Base-by-base conservation (phyloP, 179 eudicot genomes). In the Spinacia oleracea region DNA sequence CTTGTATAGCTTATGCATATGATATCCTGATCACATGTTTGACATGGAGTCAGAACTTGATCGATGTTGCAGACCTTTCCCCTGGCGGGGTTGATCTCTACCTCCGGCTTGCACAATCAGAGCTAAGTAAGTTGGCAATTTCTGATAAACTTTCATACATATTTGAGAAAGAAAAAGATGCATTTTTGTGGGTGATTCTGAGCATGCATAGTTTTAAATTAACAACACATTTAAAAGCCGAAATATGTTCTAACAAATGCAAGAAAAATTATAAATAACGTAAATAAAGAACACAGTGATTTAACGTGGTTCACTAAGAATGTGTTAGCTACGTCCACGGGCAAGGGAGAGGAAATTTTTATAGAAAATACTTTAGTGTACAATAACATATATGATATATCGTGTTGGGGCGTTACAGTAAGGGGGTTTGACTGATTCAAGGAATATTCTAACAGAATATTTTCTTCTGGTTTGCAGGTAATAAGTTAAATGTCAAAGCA, bases 51-150 rank as follows among this genome's bases (percentile, higher is more conserved):
- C 2, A 40, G 16, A 74, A 34, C n/a, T 68, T 80, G 60, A 64
- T 66, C 20, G 82, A 80, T 59, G 69, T 80, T 43, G 82, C 78
- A 5, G 78, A 65, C 31, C 75, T 80, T 40, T 18, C 78, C 60
- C 82, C 82, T 29, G 78, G 78, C 11, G 82, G 82, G 10, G 75
- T 35, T 31, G 79, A 80, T 68, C 79, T 80, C 60, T 80, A 66
- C 46, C 78, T 80, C 38, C 78, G 82, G 16, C 82, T 80, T 5
- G 40, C 74, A 20, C 69, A 75, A 31, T 80, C 82, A 21, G 82
- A 80, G 67, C 69, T 80, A 67, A 70, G 73, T 77, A 65, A 45
- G 51, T 25, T 45, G 12, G 29, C 35, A 70, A 6, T n/a, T 45
- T 46, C 3, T 14, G 2, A n/a, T 16, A 64, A 40, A 32, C 64